phyloP scores from a whole-genome alignment of 306 rosid species.

The Chamaecrista fasciculata region DNA sequence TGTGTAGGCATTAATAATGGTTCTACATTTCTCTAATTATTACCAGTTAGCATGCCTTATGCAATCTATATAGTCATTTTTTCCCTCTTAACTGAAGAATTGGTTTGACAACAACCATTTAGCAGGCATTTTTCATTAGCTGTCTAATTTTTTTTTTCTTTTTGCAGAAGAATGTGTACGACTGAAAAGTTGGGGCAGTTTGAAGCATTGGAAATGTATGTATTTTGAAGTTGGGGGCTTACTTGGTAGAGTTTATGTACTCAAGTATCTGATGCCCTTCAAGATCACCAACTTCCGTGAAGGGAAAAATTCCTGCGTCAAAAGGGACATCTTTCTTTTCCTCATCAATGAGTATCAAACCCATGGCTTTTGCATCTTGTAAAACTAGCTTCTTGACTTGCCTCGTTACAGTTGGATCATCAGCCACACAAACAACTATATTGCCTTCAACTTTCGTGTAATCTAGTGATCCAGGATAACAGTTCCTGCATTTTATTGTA shows the following conservation, averaged over 20 bases:
- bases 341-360: constrained; percentile 49
- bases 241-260: constrained; percentile 58
- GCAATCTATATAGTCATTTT: background rate
- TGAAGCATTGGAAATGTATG: background rate
- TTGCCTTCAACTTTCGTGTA: constrained; percentile 44
- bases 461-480: constrained; percentile 62
- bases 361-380: constrained; percentile 51
- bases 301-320: constrained; percentile 55
- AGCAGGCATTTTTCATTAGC: background rate
- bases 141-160: background rate
- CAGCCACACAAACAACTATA: constrained; percentile 47
- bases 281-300: constrained; percentile 41
- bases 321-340: constrained; percentile 43
- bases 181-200: background rate
- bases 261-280: constrained; percentile 50
- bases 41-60: background rate
- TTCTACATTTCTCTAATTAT: background rate
- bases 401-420: constrained; percentile 39
- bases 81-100: background rate
- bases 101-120: background rate
- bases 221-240: constrained; percentile 17
- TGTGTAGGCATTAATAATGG: background rate
- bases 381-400: constrained; percentile 55
- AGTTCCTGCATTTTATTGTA: constrained; percentile 41
- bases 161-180: background rate